A percentile compares a stretch with the other conserved stretches of the same genome.
These are phyloP conservation scores for Trypanosoma cruzi DNA, from an alignment of 208 protist species.

Conservation along the genomic window DNA sequence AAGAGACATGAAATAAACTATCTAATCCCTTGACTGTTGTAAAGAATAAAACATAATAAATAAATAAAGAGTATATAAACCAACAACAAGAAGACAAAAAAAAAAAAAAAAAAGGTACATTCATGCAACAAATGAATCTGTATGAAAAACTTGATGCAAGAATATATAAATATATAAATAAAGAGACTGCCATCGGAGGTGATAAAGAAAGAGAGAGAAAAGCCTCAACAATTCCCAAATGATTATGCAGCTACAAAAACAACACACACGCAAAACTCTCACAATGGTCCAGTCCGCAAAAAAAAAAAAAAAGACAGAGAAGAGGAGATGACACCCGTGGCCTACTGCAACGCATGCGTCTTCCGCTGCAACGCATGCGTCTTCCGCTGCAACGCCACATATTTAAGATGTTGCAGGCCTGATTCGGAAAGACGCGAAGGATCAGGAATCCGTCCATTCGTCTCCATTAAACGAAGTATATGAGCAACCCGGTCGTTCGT, in stretches of 20 bases:
- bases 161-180: slow-evolving; percentile 25
- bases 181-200: neutral
- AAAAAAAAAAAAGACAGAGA: too few species aligned
- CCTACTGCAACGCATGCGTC: too few species aligned
- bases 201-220: neutral
- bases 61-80: too few species aligned
- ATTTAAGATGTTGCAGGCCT: slow-evolving; percentile 7
- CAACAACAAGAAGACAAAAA: too few species aligned
- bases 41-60: too few species aligned
- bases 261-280: neutral
- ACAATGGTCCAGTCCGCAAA: neutral
- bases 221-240: neutral
- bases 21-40: neutral
- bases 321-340: neutral
- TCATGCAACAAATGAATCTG: neutral
- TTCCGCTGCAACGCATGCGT: neutral
- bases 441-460: slow-evolving; percentile 14
- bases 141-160: neutral
- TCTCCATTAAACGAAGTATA: slow-evolving; percentile 18
- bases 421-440: slow-evolving; percentile 14
- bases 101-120: slow-evolving; percentile 15
- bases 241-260: neutral
- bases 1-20: slow-evolving; percentile 8
- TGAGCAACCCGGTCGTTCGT: slow-evolving; percentile 3
- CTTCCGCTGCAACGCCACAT: neutral